Evolutionary conservation across 2,329 filamentous ascomycete species (phyloP).

Genomic region (Alternaria sp.): DNA sequence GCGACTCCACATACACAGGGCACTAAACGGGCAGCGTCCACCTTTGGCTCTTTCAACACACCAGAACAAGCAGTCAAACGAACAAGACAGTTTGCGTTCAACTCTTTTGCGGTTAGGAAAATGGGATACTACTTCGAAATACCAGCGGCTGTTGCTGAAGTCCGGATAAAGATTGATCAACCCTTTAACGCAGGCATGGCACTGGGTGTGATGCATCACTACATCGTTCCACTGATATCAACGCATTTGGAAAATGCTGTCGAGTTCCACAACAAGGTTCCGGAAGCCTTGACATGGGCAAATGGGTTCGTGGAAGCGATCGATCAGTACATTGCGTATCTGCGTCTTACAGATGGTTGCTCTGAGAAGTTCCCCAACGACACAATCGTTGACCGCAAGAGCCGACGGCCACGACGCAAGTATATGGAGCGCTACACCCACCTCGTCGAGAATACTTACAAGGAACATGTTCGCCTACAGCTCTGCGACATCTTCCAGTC

Average conservation of each 20-base stretch:
- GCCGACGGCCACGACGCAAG: slow-evolving; percentile 11
- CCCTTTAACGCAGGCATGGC: slow-evolving; percentile 16
- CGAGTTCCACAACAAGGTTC: slow-evolving; percentile 12
- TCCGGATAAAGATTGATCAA: background rate
- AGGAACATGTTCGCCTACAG: slow-evolving; percentile 8
- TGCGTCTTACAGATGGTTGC: slow-evolving; percentile 14
- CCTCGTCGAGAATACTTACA: slow-evolving; percentile 12
- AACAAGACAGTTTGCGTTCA: background rate
- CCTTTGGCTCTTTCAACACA: background rate
- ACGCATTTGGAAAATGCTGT: slow-evolving; percentile 14
- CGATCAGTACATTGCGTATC: slow-evolving; percentile 12
- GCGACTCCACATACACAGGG: background rate
- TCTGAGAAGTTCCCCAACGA: slow-evolving; percentile 9
- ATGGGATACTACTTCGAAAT: slow-evolving; percentile 8
- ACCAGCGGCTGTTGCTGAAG: slow-evolving; percentile 3
- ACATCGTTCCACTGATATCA: slow-evolving; percentile 17
- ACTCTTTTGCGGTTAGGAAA: background rate
- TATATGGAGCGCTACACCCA: slow-evolving; percentile 13
- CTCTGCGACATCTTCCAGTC: slow-evolving; percentile 17
- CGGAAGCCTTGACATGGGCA: slow-evolving; percentile 4
- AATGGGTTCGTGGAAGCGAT: slow-evolving; percentile 14
- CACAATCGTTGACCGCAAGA: slow-evolving; percentile 1
- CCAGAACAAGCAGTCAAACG: slow-evolving; percentile 3
- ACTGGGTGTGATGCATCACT: slow-evolving; percentile 15
- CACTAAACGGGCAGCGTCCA: background rate